Conservation (phyloP, 2,329 filamentous ascomycete genomes). For the Ceratocystis cacaofunesta region DNA sequence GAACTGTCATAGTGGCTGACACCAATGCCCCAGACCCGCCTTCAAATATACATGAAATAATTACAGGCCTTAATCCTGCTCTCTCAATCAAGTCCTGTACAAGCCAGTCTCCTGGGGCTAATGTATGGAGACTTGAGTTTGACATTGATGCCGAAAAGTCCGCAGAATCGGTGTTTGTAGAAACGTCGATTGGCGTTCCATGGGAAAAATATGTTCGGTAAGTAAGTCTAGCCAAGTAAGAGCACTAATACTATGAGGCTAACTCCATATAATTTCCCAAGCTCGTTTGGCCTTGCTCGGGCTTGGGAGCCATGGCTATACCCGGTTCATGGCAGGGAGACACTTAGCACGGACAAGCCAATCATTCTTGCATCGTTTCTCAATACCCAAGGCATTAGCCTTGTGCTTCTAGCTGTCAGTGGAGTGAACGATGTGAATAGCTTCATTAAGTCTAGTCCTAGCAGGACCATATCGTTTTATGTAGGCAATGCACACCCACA, state of each 20-base stretch:
- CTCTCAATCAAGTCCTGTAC: conserved; percentile 38
- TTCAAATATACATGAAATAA: conserved; percentile 37
- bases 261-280: conserved; percentile 20
- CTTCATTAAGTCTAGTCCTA: conserved; percentile 47
- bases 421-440: conserved; percentile 57
- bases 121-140: conserved; percentile 53
- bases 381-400: conserved; percentile 51
- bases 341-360: conserved; percentile 59
- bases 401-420: conserved; percentile 67
- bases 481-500: conserved; percentile 29
- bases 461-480: conserved; percentile 53
- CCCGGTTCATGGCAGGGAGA: conserved; percentile 62
- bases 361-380: conserved; percentile 67
- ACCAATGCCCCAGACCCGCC: conserved; percentile 21
- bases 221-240: conserved; percentile 26
- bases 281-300: conserved; percentile 72
- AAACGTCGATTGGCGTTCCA: conserved; percentile 47
- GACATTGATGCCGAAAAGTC: conserved; percentile 41
- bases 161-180: conserved; percentile 41
- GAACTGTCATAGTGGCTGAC: conserved; percentile 39
- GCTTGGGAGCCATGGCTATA: conserved; percentile 74
- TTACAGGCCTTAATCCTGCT: conserved; percentile 41
- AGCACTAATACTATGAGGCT: background rate
- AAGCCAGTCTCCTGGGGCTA: conserved; percentile 53
- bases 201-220: conserved; percentile 36